Evolutionary conservation across 176 grass and related monocot species (phyloP), one percentile per base, ranked within the genome.

Genomic region (Eleusine indica): DNA sequence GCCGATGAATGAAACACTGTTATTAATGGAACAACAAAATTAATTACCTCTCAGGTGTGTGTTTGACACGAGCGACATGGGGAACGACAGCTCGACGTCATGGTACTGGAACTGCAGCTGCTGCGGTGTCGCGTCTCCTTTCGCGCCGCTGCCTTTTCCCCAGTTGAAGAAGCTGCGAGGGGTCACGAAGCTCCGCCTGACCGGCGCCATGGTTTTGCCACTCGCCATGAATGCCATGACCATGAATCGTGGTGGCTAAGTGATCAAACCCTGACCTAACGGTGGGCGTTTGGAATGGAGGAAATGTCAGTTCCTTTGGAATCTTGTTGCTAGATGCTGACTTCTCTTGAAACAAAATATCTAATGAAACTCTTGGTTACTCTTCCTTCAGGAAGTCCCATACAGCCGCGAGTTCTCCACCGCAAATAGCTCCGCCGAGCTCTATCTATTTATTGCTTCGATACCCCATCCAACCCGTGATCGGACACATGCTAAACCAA

Each of bases 111-210:
- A 85, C 60, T 80, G 72, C 41, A 63, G 72, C 69, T 80, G 65
- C 1, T 30, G 49, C 64, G 46, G 74, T n/a, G 67, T 8, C 0
- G 74, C 74, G 11, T 83, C 79, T 58, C 82, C 88, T 77, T 74
- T 79, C 19, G 68, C 74, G 84, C 65, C 73, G 22, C 54, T 74
- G 79, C 62, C 43, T 73, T 86, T 95, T 43, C 72, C 82, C 92
- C 92, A 95, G 83, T 84, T 86, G 78, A 98, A 95, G 47, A 97
- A 62, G 74, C 78, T 93, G 46, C 88, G 80, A 35, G 91, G 80
- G 30, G 74, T 73, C 53, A 91, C 82, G 39, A 85, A 85, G 22
- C 82, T 85, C 57, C 86, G 39, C 70, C 80, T 80, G 43, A 79
- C 56, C 19, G 72, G 74, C 52, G 56, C 25, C 66, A 40, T 47